Evolutionary conservation across 495 filamentous ascomycete genomes (phyloP), one percentile per base, ranked within the genome.

Genomic region (Penicillium daleae): DNA sequence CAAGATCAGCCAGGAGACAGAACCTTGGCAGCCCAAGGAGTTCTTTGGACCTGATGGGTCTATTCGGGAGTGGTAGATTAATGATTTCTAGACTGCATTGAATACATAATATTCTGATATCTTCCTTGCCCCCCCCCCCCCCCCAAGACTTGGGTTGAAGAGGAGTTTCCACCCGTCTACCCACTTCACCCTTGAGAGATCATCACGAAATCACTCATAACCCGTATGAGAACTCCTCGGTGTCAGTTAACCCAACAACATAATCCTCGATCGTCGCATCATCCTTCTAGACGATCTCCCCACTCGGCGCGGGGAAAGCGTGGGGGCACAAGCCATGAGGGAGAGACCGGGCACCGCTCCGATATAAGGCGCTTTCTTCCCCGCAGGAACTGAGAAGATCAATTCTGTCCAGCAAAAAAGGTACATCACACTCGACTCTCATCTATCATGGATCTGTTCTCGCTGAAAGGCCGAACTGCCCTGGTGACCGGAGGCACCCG

Each of bases 401-500:
- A 6, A 44, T 21, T 22, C 19, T 10, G n/a, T 44, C 9, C 40
- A 21, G 19, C 40, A 3, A 21, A 8, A 39, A 15, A 17, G n/a
- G 3, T 1, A n/a, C 8, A 22, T 44, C 19, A 2, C 40, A 8
- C 6, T 8, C 12, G 2, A 44, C n/a, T 21, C 3, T 19, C 32
- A 42, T 24, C 24, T 2, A 55, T 37, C 17, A 66, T 69, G 65
- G 61, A 68, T 56, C 54, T 70, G 8, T 72, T 72, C 46, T 64
- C 62, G 2, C 62, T 72, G 4, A 17, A 46, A 17, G 68, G 65
- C 37, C 61, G 92, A 71, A 93, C 88, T 2, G 92, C 92, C n/a
- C 74, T 94, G 39, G 79, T 95, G n/a, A 96, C 92, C 0, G 92
- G 92, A 15, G 90, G 89, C 27, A 92, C 90, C 10, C 82, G 92